Base-by-base conservation (phyloP, 2,329 filamentous ascomycete genomes). In the Atkinsonella texensis region DNA sequence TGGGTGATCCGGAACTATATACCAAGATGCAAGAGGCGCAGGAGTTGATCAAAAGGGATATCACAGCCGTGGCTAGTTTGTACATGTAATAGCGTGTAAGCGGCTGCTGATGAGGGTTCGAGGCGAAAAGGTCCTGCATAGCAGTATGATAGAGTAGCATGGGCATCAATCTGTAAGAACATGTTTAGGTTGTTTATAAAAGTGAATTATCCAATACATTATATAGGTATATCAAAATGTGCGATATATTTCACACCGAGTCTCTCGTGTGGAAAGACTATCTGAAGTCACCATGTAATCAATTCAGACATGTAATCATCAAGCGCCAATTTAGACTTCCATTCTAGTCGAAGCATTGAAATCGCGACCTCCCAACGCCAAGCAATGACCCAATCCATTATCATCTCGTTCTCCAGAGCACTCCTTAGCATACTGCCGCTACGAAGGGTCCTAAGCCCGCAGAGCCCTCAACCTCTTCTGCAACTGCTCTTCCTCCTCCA, bases 11-110 rank as follows among this genome's bases (percentile, higher is more conserved):
- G 3, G 85, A 85, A 52, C 71, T 98, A 58, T 96, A 95, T 67
- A 81, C 84, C 58, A 98, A 98, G 79, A 98, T 98, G 91, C 85
- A 95, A 71, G 83, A 83, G 56, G 94, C 91, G 59, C 91, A 97
- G 77, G 93, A 98, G 74, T 79, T 96, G 78, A 98, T 98, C 66
- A 94, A 95, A 77, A 75, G 93, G 62, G 93, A 96, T 66, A 93
- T 95, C 50, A 94, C 89, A 20, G 90, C 90, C 17, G 88, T 90
- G 40, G 89, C 89, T 13, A 89, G 84, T 65, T 69, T 95, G 63
- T 95, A 94, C 64, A 90, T 94, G 85, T 94, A 75, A 32, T 23
- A 7, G 32, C 11, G n/a, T n/a, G n/a, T 9, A 18, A n/a, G 13
- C 12, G 32, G 17, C 17, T 47, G 45, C 9, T 20, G 10, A n/a